These are phyloP conservation scores for Cochlearia excelsa DNA, from an alignment of 345 rosid species.

Conservation along the genomic window DNA sequence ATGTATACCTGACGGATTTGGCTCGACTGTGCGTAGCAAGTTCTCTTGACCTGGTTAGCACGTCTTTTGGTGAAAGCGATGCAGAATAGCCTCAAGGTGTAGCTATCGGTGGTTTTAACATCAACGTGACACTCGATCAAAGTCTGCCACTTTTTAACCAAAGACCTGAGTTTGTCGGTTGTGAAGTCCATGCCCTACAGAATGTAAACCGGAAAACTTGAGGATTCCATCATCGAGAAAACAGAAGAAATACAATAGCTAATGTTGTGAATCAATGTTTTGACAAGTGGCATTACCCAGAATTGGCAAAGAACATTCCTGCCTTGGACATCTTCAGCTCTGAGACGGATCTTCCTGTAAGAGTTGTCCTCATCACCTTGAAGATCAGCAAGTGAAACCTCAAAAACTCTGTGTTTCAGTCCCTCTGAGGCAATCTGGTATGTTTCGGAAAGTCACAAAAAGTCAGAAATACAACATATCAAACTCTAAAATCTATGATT, in stretches of 20 bases:
- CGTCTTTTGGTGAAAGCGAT: constrained; percentile 93
- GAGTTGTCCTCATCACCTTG: constrained; percentile 79
- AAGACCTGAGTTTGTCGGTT: constrained; percentile 87
- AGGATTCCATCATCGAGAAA: background rate
- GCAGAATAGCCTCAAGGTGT: constrained; percentile 84
- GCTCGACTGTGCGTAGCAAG: constrained; percentile 94
- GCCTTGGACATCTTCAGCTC: constrained; percentile 96
- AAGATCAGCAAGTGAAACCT: constrained; percentile 86
- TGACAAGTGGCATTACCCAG: constrained; percentile 53
- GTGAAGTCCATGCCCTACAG: constrained; percentile 75
- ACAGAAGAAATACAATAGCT: background rate
- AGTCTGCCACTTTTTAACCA: constrained; percentile 95
- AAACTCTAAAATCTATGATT: background rate
- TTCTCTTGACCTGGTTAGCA: constrained; percentile 88
- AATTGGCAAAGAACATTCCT: constrained; percentile 82
- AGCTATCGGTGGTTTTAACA: constrained; percentile 90
- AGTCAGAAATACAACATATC: background rate
- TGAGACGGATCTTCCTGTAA: constrained; percentile 84
- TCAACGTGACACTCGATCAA: constrained; percentile 93
- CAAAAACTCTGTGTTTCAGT: constrained; percentile 85
- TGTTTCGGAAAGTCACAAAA: background rate
- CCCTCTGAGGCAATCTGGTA: constrained; percentile 99
- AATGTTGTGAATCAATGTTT: background rate
- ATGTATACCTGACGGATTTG: constrained; percentile 63
- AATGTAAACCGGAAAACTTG: background rate